Evolutionary conservation across 805 yeast species (phyloP).

Genomic region (Starmerella geochares): DNA sequence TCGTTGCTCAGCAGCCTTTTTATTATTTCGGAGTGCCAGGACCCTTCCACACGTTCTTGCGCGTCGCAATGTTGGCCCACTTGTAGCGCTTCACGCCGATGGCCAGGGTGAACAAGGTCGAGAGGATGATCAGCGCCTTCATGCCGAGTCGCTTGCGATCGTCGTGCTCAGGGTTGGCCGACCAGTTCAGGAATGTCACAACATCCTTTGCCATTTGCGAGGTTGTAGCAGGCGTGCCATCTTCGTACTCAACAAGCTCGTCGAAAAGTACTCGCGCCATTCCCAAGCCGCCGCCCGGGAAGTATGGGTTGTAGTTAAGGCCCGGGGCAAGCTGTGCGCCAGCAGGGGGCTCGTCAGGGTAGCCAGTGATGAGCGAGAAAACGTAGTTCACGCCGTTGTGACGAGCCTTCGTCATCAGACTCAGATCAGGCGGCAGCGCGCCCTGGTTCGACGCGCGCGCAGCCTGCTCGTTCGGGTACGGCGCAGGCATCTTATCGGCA

Average conservation of each 20-base stretch:
- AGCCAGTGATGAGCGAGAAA: constrained; percentile 90
- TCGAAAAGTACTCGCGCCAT: constrained; percentile 98
- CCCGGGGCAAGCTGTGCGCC: constrained; percentile 92
- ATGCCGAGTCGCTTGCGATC: constrained; percentile 95
- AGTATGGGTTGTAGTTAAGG: constrained; percentile 96
- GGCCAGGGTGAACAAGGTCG: constrained; percentile 69
- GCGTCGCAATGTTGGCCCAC: constrained; percentile 92
- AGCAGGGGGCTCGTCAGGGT: constrained; percentile 98
- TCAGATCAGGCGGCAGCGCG: constrained; percentile 96
- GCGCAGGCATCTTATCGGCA: constrained; percentile 89
- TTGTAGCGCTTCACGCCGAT: constrained; percentile 95
- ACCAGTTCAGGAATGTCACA: constrained; percentile 91
- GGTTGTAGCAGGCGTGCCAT: constrained; percentile 96
- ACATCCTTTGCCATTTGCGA: constrained; percentile 99
- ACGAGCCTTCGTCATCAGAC: constrained; percentile 95
- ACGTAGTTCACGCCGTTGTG: constrained; percentile 96
- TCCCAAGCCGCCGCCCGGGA: constrained; percentile 99
- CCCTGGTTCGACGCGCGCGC: constrained; percentile 99
- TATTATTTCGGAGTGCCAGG: constrained; percentile 22
- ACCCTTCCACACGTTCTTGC: constrained; percentile 62
- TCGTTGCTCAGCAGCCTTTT: background rate
- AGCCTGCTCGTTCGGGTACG: constrained; percentile 96
- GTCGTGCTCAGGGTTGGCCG: constrained; percentile 96
- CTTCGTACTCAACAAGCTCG: constrained; percentile 95
- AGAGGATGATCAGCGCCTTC: constrained; percentile 73